Evolutionary conservation across 1,139 yeast genomes (phyloP), one percentile per base, ranked within the genome.

Genomic region (Fermentozyma sake): DNA sequence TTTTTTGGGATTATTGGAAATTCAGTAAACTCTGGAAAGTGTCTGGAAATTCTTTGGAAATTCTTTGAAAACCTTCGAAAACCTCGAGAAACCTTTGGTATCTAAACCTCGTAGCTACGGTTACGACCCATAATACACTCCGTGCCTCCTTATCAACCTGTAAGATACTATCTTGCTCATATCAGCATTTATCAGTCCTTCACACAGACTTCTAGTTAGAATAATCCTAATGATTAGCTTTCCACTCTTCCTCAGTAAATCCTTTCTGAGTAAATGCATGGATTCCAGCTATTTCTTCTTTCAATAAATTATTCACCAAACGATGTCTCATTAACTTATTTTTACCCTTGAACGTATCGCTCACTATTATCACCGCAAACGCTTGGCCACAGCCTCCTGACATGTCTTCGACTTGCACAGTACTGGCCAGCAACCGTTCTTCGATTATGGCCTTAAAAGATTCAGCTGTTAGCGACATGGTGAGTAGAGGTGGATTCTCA

Each of bases 221-320:
- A 7, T 19, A 19, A 8, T 16, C 8, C 9, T 16, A 7, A 7
- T 7, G 18, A 16, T 16, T 16, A 7, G 18, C 8, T 16, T 16
- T 16, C 87, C 89, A 83, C 51, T 83, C 94, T 16, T 71, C 79
- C 2, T 73, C 71, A 0, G 93, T 81, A 44, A 73, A 78, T 12
- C 86, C 81, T 58, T 85, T 87, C 48, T 91, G 96, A 1, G 96
- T 86, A 52, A 91, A 93, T 0, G 98, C 98, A 58, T 91, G 98
- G 23, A 91, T 87, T 5, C 69, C 60, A 1, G 85, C 80, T 23
- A 91, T 85, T 50, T 89, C 96, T 11, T 80, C 86, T 46, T 79
- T 79, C 36, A 91, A 66, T 1, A 85, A 78, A 21, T 57, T 66
- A 55, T 93, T 91, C 26, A 93, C 96, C 43, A 87, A 50, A 38